Base-by-base conservation (phyloP, 2,329 filamentous ascomycete genomes). In the Cadophora malorum region DNA sequence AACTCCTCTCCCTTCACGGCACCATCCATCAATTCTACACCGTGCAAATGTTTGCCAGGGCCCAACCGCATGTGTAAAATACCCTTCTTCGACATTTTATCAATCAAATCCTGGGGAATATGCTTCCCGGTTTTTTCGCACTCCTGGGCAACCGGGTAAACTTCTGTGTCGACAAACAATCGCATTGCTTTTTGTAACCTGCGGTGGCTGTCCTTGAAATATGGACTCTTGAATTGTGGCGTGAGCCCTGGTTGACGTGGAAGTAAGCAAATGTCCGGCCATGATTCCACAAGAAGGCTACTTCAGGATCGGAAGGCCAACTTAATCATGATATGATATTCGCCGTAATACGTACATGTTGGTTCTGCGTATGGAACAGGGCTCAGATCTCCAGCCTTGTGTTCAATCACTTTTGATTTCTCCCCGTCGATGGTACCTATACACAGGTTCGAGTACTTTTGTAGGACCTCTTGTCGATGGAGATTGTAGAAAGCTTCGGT, bases 401-500 rank as follows among this genome's bases (percentile, higher is more conserved):
- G 88, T 23, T 88, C 87, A 70, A 94, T 84, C 73, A 96, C 87
- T 76, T 93, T 87, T 23, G 92, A 85, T 76, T 85, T 89, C 82
- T 97, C 92, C 79, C 88, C 91, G 72, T 88, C 82, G 76, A 97
- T 79, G 16, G 88, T 91, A 76, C 93, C 93, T 74, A 97, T 86
- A 79, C 87, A 90, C 21, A 97, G 85, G 74, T 87, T 84, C 58
- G 85, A 81, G 83, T 96, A 96, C 79, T 94, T 94, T 69, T 89
- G 83, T 12, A 97, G 85, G n/a, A 96, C 92, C 80, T 97, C 93
- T 74, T 97, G 93, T 31, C 93, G 85, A 81, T 97, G 94, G 64
- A 97, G 88, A 83, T 96, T 96, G 86, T 96, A 97, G 80, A 96
- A 97, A 66, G 90, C 91, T 45, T 85, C 82, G 1, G 93, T 97